Evolutionary conservation across 2,329 filamentous ascomycete genomes (phyloP), one percentile per base, ranked within the genome.

Genomic region (Ophiostoma angusticollis): DNA sequence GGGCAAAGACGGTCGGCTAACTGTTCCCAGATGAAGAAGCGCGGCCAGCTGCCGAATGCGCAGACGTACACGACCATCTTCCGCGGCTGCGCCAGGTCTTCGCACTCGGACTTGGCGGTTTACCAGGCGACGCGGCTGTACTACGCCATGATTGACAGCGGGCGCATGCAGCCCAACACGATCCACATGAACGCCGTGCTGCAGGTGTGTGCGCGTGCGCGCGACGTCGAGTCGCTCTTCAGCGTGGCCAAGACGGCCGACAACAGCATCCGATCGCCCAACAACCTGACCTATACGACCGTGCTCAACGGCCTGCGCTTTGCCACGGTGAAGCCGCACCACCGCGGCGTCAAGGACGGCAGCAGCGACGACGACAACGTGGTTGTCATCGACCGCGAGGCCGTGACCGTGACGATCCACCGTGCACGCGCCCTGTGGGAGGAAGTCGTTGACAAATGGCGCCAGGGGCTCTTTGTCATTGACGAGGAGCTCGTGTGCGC

Each of bases 161-260:
- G 72, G 1, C 65, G 68, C 7, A 65, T 93, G 36, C 68, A 77
- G 47, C 80, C 83, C 13, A 83, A 78, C 48, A 80, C 79, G 25
- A 81, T 84, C 41, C 91, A 96, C 53, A 76, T 84, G 46, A 98
- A 98, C 55, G 84, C 87, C 9, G 74, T 86, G n/a, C 64, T 98
- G 31, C 76, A 78, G 42, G 81, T 91, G 8, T 96, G 87, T 55
- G 72, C 79, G 34, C 70, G 74, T 41, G 79, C 82, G 4, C 57
- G 67, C 11, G 80, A 95, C 53, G 68, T 93, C 57, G 85, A 94
- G 48, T 73, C 78, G 13, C 62, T 96, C 49, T 93, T 91, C 67
- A 70, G 72, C 39, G 70, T 95, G 46, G 74, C 79, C 31, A 70
- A 74, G n/a, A 75, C 78, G 23, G 69, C 89, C 41, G 80, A 86